Conservation (phyloP, 345 rosid species). For the Gossypium stocksii region DNA sequence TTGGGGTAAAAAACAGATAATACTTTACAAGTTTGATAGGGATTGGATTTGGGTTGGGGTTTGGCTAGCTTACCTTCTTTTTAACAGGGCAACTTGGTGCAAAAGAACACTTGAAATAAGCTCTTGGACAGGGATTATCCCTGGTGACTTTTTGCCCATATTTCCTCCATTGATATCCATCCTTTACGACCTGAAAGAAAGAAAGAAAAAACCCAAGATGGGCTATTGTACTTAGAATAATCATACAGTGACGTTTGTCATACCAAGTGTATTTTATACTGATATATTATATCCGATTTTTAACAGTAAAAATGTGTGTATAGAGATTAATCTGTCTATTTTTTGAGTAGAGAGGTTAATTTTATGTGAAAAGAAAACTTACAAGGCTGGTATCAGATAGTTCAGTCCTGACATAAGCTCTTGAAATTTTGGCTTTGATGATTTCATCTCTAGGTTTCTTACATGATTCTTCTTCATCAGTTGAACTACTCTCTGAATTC, state of each 20-base stretch:
- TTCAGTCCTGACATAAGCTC: conserved; percentile 57
- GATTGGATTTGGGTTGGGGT: too few species aligned
- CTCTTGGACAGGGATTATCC: conserved; percentile 96
- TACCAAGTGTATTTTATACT: too few species aligned
- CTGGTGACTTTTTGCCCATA: conserved; percentile 98
- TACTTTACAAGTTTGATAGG: too few species aligned
- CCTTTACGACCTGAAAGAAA: conserved; percentile 63
- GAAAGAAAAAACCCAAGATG: too few species aligned
- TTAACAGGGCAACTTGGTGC: conserved; percentile 97
- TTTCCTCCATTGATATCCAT: conserved; percentile 99
- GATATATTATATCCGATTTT: too few species aligned
- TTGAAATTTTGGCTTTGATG: conserved; percentile 65
- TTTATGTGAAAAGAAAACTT: conserved; percentile 20
- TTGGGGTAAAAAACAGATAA: too few species aligned
- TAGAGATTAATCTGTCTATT: too few species aligned
- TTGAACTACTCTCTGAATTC: conserved; percentile 80
- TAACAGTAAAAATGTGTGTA: too few species aligned
- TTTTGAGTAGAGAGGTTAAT: too few species aligned
- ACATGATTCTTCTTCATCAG: conserved; percentile 69
- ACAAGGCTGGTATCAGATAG: conserved; percentile 67
- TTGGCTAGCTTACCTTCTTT: conserved; percentile 66
- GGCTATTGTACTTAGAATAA: too few species aligned
- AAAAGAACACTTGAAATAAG: conserved; percentile 94
- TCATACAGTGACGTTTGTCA: too few species aligned
- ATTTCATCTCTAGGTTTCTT: conserved; percentile 77